Percentiles rank a stretch among this genome's conserved stretches.
These are phyloP conservation scores for Fusarium sp. DNA, from an alignment of 2,329 filamentous ascomycete genomes.

Conservation along the genomic window DNA sequence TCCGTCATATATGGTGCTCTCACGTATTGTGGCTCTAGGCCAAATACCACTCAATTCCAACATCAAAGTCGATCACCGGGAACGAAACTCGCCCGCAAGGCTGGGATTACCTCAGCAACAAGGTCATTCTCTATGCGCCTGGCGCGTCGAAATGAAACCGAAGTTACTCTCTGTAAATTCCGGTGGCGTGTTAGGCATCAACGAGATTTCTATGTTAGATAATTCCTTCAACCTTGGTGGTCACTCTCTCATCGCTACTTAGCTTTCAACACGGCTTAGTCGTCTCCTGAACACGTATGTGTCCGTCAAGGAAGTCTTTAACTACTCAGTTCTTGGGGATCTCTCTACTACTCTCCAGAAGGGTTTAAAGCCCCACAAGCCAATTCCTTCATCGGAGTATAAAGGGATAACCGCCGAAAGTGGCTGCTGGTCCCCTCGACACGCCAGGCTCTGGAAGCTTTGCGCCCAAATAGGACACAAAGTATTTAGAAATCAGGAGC, in stretches of 20 bases:
- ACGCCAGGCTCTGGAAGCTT: too few species aligned
- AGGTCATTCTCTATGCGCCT: neutral
- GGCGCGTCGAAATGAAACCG: neutral
- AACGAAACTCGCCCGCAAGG: neutral
- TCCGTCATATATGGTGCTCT: conserved; percentile 19
- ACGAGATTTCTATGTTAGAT: neutral
- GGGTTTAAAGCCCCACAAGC: too few species aligned
- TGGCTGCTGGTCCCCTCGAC: too few species aligned
- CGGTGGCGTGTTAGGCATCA: neutral
- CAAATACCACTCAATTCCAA: conserved; percentile 16
- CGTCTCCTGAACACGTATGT: neutral
- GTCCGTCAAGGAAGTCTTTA: too few species aligned
- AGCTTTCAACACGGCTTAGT: neutral
- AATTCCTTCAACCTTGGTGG: neutral
- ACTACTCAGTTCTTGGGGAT: too few species aligned
- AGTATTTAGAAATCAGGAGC: too few species aligned
- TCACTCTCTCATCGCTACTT: conserved; percentile 3
- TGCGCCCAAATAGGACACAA: too few species aligned
- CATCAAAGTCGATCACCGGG: conserved; percentile 22
- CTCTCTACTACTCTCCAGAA: too few species aligned
- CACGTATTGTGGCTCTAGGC: conserved; percentile 1
- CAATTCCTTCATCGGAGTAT: too few species aligned
- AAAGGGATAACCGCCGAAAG: too few species aligned
- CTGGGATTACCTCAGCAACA: neutral
- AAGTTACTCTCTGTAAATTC: neutral